A percentile compares a stretch with the other conserved stretches of the same genome.
These are phyloP conservation scores for Termitomyces sp. DNA, from an alignment of 768 basidiomycete species.

Conservation along the genomic window DNA sequence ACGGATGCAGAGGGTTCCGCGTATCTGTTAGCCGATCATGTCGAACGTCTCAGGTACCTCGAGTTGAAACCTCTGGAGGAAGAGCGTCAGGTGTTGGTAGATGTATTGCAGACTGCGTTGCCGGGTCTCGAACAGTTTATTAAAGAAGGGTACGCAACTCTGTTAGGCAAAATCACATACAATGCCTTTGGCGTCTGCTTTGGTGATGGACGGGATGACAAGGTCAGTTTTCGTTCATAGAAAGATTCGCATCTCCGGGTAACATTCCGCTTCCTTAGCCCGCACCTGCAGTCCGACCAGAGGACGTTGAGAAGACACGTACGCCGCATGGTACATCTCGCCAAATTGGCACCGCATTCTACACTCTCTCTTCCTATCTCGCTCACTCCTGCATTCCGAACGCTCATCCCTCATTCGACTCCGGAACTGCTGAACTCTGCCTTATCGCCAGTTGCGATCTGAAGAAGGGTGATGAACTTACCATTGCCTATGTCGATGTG, in stretches of 20 bases:
- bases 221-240: slow-evolving; percentile 34
- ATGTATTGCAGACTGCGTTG: slow-evolving; percentile 54
- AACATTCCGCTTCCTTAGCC: slow-evolving; percentile 33
- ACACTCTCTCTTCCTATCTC: slow-evolving; percentile 72
- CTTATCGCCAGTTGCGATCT: slow-evolving; percentile 62
- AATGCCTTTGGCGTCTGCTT: slow-evolving; percentile 73
- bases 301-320: slow-evolving; percentile 69
- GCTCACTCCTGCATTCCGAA: slow-evolving; percentile 72
- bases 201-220: slow-evolving; percentile 61
- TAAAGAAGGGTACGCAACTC: slow-evolving; percentile 52
- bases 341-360: slow-evolving; percentile 74
- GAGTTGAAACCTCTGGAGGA: slow-evolving; percentile 44
- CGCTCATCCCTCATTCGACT: slow-evolving; percentile 56
- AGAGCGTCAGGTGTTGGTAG: slow-evolving; percentile 43
- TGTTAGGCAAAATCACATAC: slow-evolving; percentile 69
- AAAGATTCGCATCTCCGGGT: background rate
- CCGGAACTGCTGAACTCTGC: slow-evolving; percentile 63
- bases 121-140: slow-evolving; percentile 72
- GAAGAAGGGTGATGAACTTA: slow-evolving; percentile 71
- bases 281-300: slow-evolving; percentile 45
- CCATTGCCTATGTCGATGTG: slow-evolving; percentile 72
- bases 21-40: slow-evolving; percentile 68
- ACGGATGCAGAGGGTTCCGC: slow-evolving; percentile 42
- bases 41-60: slow-evolving; percentile 68
- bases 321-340: slow-evolving; percentile 70